Evolutionary conservation across 2,329 filamentous ascomycete genomes (phyloP).

Genomic region (Cercospora sojina): DNA sequence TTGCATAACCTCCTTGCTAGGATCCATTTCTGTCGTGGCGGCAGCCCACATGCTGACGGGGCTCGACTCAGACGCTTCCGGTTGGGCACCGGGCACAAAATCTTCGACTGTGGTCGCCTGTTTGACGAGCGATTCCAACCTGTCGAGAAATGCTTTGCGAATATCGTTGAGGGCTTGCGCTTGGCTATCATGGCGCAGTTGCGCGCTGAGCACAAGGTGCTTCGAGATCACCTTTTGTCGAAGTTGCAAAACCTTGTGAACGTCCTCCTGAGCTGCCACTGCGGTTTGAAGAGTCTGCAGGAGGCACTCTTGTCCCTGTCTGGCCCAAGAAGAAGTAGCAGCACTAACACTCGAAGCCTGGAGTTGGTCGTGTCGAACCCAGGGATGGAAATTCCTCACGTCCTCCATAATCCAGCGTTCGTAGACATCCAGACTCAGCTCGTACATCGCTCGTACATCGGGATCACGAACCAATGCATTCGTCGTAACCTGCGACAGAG

Average conservation of each 20-base stretch:
- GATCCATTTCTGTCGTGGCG: conserved; percentile 29
- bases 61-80: background rate
- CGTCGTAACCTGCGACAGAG: conserved; percentile 66
- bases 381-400: conserved; percentile 81
- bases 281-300: conserved; percentile 26
- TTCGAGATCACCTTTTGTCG: conserved; percentile 32
- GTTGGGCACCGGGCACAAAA: conserved; percentile 6
- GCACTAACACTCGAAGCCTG: conserved; percentile 42
- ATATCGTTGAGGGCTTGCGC: conserved; percentile 24
- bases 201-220: conserved; percentile 30
- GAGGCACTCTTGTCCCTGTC: conserved; percentile 51
- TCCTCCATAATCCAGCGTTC: conserved; percentile 79
- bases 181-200: conserved; percentile 22
- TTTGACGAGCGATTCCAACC: conserved; percentile 26
- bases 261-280: conserved; percentile 25
- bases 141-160: conserved; percentile 26
- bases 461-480: conserved; percentile 70
- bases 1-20: conserved; percentile 38
- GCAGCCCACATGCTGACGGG: conserved; percentile 30
- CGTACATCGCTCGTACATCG: conserved; percentile 64
- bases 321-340: conserved; percentile 64
- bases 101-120: conserved; percentile 18
- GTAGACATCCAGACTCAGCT: conserved; percentile 73
- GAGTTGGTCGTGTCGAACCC: conserved; percentile 75
- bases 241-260: conserved; percentile 25